Evolutionary conservation across 2,329 filamentous ascomycete genomes (phyloP), one percentile per base, ranked within the genome.

Genomic region (Orbilia blumenaviensis): DNA sequence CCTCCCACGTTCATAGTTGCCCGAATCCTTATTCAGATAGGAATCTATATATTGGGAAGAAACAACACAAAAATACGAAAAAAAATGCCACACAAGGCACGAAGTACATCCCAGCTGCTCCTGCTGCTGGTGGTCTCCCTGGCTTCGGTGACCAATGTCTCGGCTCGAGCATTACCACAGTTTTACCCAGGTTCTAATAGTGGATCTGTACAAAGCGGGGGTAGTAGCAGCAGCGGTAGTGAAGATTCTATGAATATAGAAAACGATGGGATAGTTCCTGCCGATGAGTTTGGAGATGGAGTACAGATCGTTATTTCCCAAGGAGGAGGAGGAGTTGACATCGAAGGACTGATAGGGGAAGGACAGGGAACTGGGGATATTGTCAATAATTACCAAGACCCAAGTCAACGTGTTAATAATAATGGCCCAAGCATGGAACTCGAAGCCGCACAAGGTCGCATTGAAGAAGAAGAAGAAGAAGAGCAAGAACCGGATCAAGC

Each of bases 11-110:
- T 42, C 8, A 23, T 23, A 46, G 42, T 10, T 10, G n/a, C n/a
- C n/a, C n/a, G n/a, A n/a, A n/a, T n/a, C n/a, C n/a, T n/a, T n/a
- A n/a, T n/a, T n/a, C n/a, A n/a, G n/a, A n/a, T n/a, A n/a, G n/a
- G n/a, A n/a, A n/a, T n/a, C n/a, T n/a, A n/a, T n/a, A n/a, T n/a
- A n/a, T n/a, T n/a, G n/a, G n/a, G n/a, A n/a, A n/a, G 18, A 23
- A 23, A 46, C 71, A 75, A 75, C 62, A 52, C 68, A 73, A 27
- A 14, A 34, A 16, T 27, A 32, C 0, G 1, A 6, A 27, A 7
- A 36, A 63, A 75, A 61, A 75, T 75, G 71, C 56, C 63, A 68
- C 63, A 48, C n/a, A 38, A 63, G 12, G 29, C 63, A 64, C 56
- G 36, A n/a, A 41, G 56, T 0, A 32, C 63, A n/a, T n/a, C n/a